Percentiles rank a stretch among this genome's conserved stretches.
phyloP scores from a whole-genome alignment of 1,284 basidiomycete genomes.

The Sporisorium exsertum region DNA sequence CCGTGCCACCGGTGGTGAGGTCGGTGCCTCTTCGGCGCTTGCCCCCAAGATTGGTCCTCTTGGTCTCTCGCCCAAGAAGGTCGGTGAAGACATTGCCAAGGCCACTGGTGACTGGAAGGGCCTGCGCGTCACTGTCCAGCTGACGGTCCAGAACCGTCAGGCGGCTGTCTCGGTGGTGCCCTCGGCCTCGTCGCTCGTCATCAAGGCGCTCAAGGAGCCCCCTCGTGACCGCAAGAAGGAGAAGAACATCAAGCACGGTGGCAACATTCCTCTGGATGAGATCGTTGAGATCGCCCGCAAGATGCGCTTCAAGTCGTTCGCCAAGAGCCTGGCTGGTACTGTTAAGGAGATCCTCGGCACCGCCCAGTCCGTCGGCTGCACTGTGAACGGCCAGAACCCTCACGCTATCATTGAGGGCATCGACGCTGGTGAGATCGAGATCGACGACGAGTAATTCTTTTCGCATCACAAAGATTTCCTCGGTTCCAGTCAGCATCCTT shows the following conservation, averaged over 20 bases:
- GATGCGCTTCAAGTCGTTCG: conserved; percentile 94
- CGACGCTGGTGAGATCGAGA: conserved; percentile 88
- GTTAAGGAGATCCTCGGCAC: conserved; percentile 78
- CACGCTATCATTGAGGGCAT: conserved; percentile 97
- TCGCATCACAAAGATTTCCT: background rate
- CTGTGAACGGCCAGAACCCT: conserved; percentile 90
- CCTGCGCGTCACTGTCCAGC: conserved; percentile 97
- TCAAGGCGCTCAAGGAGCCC: conserved; percentile 98
- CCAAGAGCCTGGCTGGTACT: conserved; percentile 88
- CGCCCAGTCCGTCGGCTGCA: conserved; percentile 91
- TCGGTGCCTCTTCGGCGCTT: conserved; percentile 97
- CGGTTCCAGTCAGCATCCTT: conserved; percentile 17
- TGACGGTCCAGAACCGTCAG: conserved; percentile 99
- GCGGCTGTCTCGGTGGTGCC: conserved; percentile 96
- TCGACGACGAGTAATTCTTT: conserved; percentile 63
- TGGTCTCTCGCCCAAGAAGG: conserved; percentile 99
- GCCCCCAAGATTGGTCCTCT: conserved; percentile 99
- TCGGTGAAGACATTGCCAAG: conserved; percentile 99
- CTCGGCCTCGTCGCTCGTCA: conserved; percentile 96
- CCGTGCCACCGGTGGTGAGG: conserved; percentile 98
- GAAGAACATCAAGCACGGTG: conserved; percentile 99
- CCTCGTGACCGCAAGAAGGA: conserved; percentile 99
- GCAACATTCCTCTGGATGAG: conserved; percentile 94
- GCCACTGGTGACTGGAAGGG: conserved; percentile 99
- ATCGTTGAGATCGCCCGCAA: conserved; percentile 95